Conservation (phyloP, 164 flowering plant genomes). For the Chimonanthus praecox region DNA sequence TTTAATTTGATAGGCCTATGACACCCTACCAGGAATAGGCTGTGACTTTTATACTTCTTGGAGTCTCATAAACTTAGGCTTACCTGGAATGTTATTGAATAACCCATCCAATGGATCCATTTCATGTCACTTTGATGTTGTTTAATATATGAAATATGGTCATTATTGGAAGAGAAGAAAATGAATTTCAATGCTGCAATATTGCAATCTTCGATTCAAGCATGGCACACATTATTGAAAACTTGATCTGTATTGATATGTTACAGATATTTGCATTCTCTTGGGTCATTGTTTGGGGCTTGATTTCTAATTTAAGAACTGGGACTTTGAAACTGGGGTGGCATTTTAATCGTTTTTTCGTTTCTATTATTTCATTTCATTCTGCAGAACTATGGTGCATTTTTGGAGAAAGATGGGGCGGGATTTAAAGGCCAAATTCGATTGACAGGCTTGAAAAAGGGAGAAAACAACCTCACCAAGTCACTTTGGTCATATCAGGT, state of each 20-base stretch:
- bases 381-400: constrained; percentile 84
- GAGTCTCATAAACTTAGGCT: too few species aligned
- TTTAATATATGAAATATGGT: too few species aligned
- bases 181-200: too few species aligned
- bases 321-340: neutral
- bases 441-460: constrained; percentile 56
- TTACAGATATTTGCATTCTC: neutral
- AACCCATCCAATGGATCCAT: too few species aligned
- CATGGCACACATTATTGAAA: too few species aligned
- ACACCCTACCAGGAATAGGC: too few species aligned
- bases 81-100: too few species aligned
- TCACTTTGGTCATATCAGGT: constrained; percentile 85
- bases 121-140: too few species aligned
- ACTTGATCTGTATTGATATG: neutral
- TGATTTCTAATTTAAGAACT: neutral
- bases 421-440: constrained; percentile 70
- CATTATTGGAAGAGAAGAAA: too few species aligned
- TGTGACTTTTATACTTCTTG: too few species aligned
- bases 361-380: constrained; percentile 12
- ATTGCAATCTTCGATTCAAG: too few species aligned
- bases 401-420: constrained; percentile 87
- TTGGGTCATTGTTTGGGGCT: neutral
- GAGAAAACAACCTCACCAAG: constrained; percentile 58
- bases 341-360: neutral
- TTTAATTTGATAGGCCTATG: too few species aligned